Evolutionary conservation across 164 flowering plant species (phyloP), one percentile per base, ranked within the genome.

Genomic region (Buxus sempervirens): DNA sequence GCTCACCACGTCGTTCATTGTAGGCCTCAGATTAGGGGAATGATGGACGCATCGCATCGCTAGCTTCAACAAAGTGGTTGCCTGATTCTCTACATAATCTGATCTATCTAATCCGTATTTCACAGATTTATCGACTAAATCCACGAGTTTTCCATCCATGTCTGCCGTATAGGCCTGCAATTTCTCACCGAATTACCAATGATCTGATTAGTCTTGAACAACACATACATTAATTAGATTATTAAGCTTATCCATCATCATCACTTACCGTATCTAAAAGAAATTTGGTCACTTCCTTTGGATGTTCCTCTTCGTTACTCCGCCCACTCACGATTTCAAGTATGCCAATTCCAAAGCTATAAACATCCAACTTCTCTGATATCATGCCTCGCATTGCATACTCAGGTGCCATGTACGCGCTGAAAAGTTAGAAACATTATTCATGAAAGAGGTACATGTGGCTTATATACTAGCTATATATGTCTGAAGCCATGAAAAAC

Each of bases 311-410:
- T 14, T 28, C 61, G 38, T n/a, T 55, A 16, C 19, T 66, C 45
- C 22, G 55, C 28, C 69, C 69, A 21, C 69, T 66, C 9, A 66
- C 19, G 8, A 66, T 55, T 66, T 66, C 69, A 21, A 66, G 61
- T n/a, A 38, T 2, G 10, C 55, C 28, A 2, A 66, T 32, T 55
- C 69, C 69, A 66, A 9, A 66, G 38, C 69, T 66, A 20, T 66
- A 66, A 21, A 66, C 61, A 66, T 66, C 69, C 12, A 53, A 15
- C 38, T 66, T 66, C 4, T 27, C 51, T 1, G 69, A 25, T 12
- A 55, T 5, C 5, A 19, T 12, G 8, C 32, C 53, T 23, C 60
- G 42, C 9, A 13, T 36, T 36, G 69, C 69, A 54, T 65, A 54
- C 26, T 65, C 68, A 20, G 68, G 61, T 10, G 61, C 69, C 61